Evolutionary conservation across 2,329 filamentous ascomycete genomes (phyloP).

Genomic region (Madurella fahalii): DNA sequence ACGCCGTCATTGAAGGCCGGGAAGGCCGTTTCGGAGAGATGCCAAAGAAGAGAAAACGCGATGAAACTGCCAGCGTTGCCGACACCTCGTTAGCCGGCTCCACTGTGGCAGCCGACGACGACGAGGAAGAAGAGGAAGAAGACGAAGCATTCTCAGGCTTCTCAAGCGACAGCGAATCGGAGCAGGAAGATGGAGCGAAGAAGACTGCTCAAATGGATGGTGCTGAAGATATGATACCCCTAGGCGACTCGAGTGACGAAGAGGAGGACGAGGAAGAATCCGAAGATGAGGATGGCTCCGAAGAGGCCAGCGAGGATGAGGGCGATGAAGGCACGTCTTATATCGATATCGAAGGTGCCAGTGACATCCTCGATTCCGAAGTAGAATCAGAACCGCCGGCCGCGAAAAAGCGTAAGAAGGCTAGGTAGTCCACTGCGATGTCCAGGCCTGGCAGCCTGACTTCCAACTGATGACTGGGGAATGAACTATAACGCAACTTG

Average conservation of each 20-base stretch:
- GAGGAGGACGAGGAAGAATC: slow-evolving; percentile 38
- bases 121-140: slow-evolving; percentile 30
- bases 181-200: slow-evolving; percentile 18
- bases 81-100: slow-evolving; percentile 32
- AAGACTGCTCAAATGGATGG: slow-evolving; percentile 35
- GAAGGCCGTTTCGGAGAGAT: slow-evolving; percentile 82
- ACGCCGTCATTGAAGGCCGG: slow-evolving; percentile 59
- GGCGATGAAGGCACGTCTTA: slow-evolving; percentile 22
- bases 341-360: slow-evolving; percentile 23
- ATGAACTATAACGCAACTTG: slow-evolving; percentile 1
- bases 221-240: slow-evolving; percentile 46
- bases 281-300: slow-evolving; percentile 40
- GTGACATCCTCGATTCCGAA: slow-evolving; percentile 23
- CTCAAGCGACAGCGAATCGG: slow-evolving; percentile 39
- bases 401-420: slow-evolving; percentile 23
- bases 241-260: slow-evolving; percentile 32
- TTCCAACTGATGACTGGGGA: neutral
- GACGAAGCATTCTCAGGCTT: slow-evolving; percentile 48
- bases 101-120: slow-evolving; percentile 22
- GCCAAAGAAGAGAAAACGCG: slow-evolving; percentile 70
- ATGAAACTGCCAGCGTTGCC: slow-evolving; percentile 46
- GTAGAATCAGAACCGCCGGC: slow-evolving; percentile 20
- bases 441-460: neutral
- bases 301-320: slow-evolving; percentile 40
- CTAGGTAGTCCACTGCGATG: slow-evolving; percentile 12